phyloP scores from a whole-genome alignment of 768 basidiomycete genomes.

The Multifurca ochricompacta region DNA sequence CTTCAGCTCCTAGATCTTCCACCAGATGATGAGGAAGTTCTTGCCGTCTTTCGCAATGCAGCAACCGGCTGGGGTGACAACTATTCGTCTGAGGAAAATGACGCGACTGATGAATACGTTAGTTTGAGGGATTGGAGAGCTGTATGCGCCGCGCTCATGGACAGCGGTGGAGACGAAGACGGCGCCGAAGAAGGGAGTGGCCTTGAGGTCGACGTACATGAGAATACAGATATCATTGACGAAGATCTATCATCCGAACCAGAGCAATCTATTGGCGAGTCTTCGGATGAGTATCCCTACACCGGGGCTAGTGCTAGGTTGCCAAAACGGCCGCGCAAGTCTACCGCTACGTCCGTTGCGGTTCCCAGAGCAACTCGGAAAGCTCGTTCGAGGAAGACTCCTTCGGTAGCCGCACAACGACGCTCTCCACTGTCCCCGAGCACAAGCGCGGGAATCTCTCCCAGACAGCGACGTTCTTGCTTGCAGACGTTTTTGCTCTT shows the following conservation, averaged over 20 bases:
- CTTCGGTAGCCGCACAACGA: neutral
- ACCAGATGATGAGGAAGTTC: conserved; percentile 59
- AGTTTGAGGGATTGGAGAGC: conserved; percentile 69
- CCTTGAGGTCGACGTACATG: conserved; percentile 22
- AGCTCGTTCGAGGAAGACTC: conserved; percentile 5
- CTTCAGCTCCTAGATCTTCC: conserved; percentile 53
- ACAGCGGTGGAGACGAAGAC: conserved; percentile 23
- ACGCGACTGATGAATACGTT: conserved; percentile 33
- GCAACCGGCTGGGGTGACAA: conserved; percentile 57
- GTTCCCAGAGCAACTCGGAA: neutral
- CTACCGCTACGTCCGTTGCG: neutral
- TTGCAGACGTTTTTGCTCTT: conserved; percentile 62
- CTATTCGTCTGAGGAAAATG: conserved; percentile 6
- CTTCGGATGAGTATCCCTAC: conserved; percentile 13
- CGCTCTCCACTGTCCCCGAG: neutral
- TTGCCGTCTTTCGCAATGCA: conserved; percentile 67
- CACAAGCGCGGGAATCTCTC: conserved; percentile 31
- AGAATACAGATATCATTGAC: conserved; percentile 22
- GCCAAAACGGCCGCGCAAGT: conserved; percentile 11
- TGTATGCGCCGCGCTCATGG: conserved; percentile 67
- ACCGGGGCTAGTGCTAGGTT: neutral
- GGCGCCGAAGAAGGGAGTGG: conserved; percentile 26
- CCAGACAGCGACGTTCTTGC: conserved; percentile 46
- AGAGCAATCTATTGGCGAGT: conserved; percentile 18
- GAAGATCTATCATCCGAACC: conserved; percentile 27